Evolutionary conservation across 1,139 yeast species (phyloP).

Genomic region (Pneumocystis canis): DNA sequence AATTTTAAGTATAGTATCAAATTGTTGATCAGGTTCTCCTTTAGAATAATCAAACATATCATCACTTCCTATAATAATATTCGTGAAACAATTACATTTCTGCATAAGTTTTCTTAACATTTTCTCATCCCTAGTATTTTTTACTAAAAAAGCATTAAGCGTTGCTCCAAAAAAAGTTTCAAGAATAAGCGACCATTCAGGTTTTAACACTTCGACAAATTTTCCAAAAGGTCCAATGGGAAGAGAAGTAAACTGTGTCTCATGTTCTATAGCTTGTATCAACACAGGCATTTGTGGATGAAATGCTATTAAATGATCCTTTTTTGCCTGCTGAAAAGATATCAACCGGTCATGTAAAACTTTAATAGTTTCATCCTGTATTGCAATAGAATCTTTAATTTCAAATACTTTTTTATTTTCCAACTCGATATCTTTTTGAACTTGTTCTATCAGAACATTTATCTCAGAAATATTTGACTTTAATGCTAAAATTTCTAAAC

Average conservation of each 20-base stretch:
- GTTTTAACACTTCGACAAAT: conserved; percentile 41
- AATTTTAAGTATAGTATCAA: conserved; percentile 44
- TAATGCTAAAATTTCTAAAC: conserved; percentile 20
- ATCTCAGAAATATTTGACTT: conserved; percentile 16
- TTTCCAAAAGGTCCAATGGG: conserved; percentile 85
- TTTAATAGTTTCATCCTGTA: conserved; percentile 30
- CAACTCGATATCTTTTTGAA: conserved; percentile 19
- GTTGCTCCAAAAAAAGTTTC: conserved; percentile 39
- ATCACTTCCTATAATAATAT: conserved; percentile 36
- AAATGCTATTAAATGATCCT: conserved; percentile 30
- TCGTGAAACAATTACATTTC: conserved; percentile 17
- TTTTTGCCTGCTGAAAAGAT: conserved; percentile 16
- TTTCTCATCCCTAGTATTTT: conserved; percentile 45
- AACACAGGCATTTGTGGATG: conserved; percentile 32
- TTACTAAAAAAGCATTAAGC: conserved; percentile 53
- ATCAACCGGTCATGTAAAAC: conserved; percentile 17
- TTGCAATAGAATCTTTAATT: conserved; percentile 23
- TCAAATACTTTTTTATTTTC: conserved; percentile 23
- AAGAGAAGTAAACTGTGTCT: conserved; percentile 27
- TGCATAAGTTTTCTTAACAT: conserved; percentile 33
- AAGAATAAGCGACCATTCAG: conserved; percentile 48
- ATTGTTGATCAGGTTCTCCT: conserved; percentile 27
- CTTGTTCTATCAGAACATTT: conserved; percentile 13
- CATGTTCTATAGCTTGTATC: conserved; percentile 30
- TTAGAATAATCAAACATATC: conserved; percentile 41